Evolutionary conservation across 371 early-diverging fungal species (phyloP).

Genomic region (Amoeboaphelidium protococcarum): DNA sequence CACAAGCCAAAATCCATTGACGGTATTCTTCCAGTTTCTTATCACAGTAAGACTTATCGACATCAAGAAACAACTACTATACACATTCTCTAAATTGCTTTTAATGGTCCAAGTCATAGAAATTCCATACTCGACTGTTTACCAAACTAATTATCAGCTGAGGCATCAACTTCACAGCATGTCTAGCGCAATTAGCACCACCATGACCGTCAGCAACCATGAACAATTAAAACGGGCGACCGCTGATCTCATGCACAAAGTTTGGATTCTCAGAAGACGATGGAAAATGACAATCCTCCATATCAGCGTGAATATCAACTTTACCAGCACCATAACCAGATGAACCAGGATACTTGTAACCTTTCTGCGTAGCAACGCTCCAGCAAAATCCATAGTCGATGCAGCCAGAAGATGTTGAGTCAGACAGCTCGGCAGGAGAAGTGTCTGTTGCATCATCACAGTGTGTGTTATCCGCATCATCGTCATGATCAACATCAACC

Average conservation of each 20-base stretch:
- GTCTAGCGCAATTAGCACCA: not conserved
- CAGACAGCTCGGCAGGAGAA: too few relatives aligned
- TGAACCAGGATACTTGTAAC: not conserved
- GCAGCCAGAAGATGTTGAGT: too few relatives aligned
- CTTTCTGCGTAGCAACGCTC: not conserved
- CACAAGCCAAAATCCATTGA: not conserved
- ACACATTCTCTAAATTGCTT: not conserved
- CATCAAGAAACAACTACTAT: not conserved
- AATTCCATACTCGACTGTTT: not conserved
- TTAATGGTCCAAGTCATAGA: not conserved
- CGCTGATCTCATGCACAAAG: not conserved
- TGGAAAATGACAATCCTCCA: not conserved
- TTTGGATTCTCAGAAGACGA: not conserved
- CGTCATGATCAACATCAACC: too few relatives aligned
- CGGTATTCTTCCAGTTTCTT: not conserved
- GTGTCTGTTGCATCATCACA: too few relatives aligned
- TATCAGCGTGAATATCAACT: not conserved
- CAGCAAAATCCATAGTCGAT: not conserved
- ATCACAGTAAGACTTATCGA: not conserved
- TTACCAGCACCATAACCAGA: not conserved
- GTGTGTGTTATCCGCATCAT: too few relatives aligned
- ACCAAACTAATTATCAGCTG: not conserved
- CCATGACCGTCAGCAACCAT: not conserved
- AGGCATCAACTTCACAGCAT: not conserved
- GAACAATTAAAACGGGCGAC: not conserved